Evolutionary conservation across 2,329 filamentous ascomycete genomes (phyloP).

Genomic region (Aspergillus sp.): DNA sequence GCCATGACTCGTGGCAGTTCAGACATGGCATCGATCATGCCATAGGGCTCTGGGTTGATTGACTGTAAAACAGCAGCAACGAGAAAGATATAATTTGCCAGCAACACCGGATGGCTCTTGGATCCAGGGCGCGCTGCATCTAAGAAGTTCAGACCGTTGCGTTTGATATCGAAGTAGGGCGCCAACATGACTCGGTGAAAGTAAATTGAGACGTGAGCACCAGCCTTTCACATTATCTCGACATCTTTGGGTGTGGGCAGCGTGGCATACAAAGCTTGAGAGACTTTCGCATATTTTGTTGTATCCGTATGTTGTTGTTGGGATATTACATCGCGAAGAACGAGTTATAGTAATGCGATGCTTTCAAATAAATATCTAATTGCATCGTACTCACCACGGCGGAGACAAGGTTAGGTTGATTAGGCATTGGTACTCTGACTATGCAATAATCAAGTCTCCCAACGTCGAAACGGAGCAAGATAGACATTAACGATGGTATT

Average conservation of each 20-base stretch:
- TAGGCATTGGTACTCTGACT: not conserved
- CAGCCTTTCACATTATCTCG: conserved; percentile 34
- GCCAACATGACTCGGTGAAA: conserved; percentile 40
- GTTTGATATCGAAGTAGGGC: conserved; percentile 30
- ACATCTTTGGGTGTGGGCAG: conserved; percentile 45
- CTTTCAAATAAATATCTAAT: no score
- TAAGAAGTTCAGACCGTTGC: conserved; percentile 35
- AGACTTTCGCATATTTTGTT: conserved; percentile 26
- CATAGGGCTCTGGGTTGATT: conserved; percentile 30
- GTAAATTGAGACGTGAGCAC: conserved; percentile 30
- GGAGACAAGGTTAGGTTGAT: not conserved
- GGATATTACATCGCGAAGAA: no score
- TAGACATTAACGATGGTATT: not conserved
- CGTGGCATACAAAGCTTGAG: conserved; percentile 31
- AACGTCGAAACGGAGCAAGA: not conserved
- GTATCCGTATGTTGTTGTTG: conserved; percentile 7
- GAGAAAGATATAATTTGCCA: conserved; percentile 51
- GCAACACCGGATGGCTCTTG: conserved; percentile 49
- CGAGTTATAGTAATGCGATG: no score
- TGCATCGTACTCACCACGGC: not conserved
- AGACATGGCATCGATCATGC: conserved; percentile 19
- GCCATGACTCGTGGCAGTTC: conserved; percentile 24
- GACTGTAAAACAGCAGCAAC: conserved; percentile 50
- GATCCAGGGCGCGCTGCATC: not conserved
- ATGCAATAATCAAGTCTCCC: not conserved